Percentiles rank a stretch among this genome's conserved stretches.
These are phyloP conservation scores for Marchantia paleacea DNA, from an alignment of 225 moss, liverwort and hornwort species.

Conservation along the genomic window DNA sequence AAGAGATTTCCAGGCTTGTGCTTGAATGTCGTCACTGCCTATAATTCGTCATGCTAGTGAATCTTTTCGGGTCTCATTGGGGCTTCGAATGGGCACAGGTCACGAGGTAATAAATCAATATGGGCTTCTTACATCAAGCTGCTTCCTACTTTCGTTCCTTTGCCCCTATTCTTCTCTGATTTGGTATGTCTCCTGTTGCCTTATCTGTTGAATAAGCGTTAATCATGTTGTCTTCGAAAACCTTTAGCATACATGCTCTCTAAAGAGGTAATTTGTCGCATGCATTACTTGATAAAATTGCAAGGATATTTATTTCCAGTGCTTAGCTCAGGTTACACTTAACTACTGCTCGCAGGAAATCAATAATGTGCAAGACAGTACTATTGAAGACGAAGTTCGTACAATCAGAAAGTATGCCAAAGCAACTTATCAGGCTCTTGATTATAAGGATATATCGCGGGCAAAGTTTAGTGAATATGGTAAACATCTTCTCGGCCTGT, in stretches of 20 bases:
- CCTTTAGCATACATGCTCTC: background rate
- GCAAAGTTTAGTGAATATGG: conserved; percentile 82
- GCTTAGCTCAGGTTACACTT: background rate
- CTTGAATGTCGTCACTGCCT: background rate
- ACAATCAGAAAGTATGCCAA: conserved; percentile 69
- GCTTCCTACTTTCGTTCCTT: conserved; percentile 64
- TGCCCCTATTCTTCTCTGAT: conserved; percentile 84
- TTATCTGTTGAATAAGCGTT: background rate
- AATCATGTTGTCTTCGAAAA: background rate
- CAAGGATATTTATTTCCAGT: background rate
- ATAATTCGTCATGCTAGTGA: background rate
- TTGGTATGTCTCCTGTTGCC: conserved; percentile 40
- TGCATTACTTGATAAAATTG: background rate
- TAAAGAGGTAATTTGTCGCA: background rate
- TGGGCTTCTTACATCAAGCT: conserved; percentile 70
- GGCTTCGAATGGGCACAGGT: conserved; percentile 37
- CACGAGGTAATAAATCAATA: conserved; percentile 55
- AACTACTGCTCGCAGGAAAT: conserved; percentile 54
- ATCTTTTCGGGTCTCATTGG: background rate
- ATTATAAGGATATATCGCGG: conserved; percentile 53
- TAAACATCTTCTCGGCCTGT: conserved; percentile 19
- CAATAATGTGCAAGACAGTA: conserved; percentile 76
- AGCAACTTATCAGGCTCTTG: conserved; percentile 64
- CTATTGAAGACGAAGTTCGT: conserved; percentile 57
- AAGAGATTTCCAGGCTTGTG: too few species aligned